Evolutionary conservation across 139 green algal species (phyloP).

Genomic region (Haematococcus sp.): DNA sequence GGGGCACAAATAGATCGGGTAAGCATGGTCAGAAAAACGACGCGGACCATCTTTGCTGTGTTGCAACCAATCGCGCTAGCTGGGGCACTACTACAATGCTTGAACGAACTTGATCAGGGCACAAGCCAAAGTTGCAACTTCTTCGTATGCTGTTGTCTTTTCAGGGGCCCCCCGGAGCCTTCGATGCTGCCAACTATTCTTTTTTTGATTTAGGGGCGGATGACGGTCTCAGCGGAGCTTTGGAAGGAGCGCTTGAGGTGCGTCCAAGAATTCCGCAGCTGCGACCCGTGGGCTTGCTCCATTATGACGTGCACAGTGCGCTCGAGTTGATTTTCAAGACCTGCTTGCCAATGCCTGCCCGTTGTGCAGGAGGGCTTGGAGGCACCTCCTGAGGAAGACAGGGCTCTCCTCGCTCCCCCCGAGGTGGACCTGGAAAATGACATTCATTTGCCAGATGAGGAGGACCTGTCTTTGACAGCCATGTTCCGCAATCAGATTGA

Average conservation of each 20-base stretch:
- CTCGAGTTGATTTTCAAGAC: no score
- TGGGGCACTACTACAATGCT: no score
- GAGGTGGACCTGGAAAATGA: constrained; percentile 36
- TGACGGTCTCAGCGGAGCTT: constrained; percentile 44
- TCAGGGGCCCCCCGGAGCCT: constrained; percentile 7
- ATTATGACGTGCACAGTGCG: no score
- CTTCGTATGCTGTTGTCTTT: no score
- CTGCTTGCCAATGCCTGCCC: background rate
- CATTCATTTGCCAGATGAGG: constrained; percentile 36
- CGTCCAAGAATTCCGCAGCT: no score
- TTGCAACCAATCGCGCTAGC: no score
- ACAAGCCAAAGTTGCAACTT: no score
- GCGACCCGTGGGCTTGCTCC: no score
- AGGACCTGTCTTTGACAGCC: constrained; percentile 60
- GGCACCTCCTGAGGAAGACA: constrained; percentile 59
- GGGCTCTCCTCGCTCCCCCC: background rate
- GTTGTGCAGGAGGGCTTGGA: constrained; percentile 69
- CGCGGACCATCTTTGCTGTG: no score
- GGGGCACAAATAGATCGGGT: no score
- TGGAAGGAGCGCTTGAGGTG: constrained; percentile 42
- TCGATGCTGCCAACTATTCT: constrained; percentile 55
- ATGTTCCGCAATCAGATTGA: constrained; percentile 50
- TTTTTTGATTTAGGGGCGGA: constrained; percentile 63
- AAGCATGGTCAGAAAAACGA: no score
- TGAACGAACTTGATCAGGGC: no score